phyloP scores from a whole-genome alignment of 345 rosid genomes.

The Eucalyptus lansdowneana region DNA sequence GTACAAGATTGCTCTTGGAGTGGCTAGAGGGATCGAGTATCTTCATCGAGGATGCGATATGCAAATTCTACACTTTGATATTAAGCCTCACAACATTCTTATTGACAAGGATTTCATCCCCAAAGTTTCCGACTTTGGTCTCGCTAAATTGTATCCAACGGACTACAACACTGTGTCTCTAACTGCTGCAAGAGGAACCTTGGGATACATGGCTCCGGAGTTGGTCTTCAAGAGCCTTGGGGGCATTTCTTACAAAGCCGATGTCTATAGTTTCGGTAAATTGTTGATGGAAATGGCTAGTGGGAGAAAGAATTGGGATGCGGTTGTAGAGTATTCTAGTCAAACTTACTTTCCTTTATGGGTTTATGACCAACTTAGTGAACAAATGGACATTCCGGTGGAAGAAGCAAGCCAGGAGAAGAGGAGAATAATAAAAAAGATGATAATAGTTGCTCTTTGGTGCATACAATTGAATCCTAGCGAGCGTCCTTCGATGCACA shows the following conservation, averaged over 20 bases:
- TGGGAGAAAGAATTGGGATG: not conserved
- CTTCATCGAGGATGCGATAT: not conserved
- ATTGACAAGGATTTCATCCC: not conserved
- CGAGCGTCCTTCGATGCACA: not conserved
- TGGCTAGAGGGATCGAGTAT: not conserved
- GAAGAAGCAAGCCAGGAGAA: not conserved
- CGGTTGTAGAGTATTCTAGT: not conserved
- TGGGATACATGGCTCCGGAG: not conserved
- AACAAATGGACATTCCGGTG: accelerated
- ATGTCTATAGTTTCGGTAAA: not conserved
- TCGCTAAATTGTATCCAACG: not conserved
- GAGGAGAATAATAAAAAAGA: not conserved
- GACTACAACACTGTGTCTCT: not conserved
- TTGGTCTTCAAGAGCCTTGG: not conserved
- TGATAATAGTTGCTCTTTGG: not conserved
- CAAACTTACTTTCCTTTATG: not conserved
- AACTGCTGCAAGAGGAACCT: not conserved
- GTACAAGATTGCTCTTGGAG: not conserved
- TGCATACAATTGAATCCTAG: not conserved
- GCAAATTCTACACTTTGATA: not conserved
- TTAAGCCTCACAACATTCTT: not conserved
- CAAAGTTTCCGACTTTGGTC: not conserved
- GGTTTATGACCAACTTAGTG: not conserved
- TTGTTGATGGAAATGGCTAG: not conserved
- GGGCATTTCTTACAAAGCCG: not conserved